Evolutionary conservation across 495 filamentous ascomycete species (phyloP).

Genomic region (Hypoxylon lenormandii): DNA sequence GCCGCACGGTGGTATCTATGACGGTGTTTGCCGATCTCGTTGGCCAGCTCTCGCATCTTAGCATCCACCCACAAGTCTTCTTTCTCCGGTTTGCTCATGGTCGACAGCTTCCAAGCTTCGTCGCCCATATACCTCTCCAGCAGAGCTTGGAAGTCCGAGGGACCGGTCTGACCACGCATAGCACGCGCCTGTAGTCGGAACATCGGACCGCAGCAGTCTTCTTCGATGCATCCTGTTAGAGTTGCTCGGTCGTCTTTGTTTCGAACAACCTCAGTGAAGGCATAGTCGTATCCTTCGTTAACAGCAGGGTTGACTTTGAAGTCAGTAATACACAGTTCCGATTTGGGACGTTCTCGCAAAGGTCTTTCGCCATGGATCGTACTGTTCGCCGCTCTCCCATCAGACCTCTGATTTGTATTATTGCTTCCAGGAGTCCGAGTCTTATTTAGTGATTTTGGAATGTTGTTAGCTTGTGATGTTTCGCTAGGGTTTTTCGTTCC

Average conservation of each 20-base stretch:
- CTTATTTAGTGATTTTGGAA: background rate
- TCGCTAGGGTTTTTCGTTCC: conserved; percentile 5
- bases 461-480: background rate
- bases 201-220: conserved; percentile 78
- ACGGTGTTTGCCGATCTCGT: conserved; percentile 79
- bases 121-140: conserved; percentile 77
- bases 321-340: conserved; percentile 68
- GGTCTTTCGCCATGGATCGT: conserved; percentile 16
- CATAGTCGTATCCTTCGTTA: conserved; percentile 79
- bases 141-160: conserved; percentile 63
- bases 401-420: conserved; percentile 4
- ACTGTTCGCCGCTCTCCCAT: conserved; percentile 44
- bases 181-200: conserved; percentile 74
- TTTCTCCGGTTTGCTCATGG: conserved; percentile 64
- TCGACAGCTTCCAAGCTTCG: conserved; percentile 59
- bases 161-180: conserved; percentile 51
- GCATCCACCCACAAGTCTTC: conserved; percentile 73
- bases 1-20: conserved; percentile 74
- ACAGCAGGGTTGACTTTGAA: conserved; percentile 85
- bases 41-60: conserved; percentile 72
- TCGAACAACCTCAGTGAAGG: conserved; percentile 81
- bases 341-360: conserved; percentile 66
- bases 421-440: background rate
- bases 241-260: conserved; percentile 77
- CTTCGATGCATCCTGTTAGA: conserved; percentile 79